These are phyloP conservation scores for Francoa sonchifolia DNA, from an alignment of 441 rosid genomes.

Conservation along the genomic window DNA sequence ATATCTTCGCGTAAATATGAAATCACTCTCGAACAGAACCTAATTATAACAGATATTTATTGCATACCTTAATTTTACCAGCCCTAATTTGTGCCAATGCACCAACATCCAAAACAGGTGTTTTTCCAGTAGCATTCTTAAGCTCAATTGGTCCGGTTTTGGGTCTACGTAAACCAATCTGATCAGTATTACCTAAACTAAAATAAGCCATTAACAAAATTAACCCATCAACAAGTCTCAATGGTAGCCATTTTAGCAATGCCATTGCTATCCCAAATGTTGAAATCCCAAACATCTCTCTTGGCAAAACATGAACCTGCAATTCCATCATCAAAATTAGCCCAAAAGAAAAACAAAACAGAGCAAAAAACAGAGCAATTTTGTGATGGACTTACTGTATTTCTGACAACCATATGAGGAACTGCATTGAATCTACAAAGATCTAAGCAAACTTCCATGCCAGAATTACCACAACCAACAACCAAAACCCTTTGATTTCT, in stretches of 20 bases:
- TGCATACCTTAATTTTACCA: constrained; percentile 55
- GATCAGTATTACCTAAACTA: constrained; percentile 56
- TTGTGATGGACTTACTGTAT: constrained; percentile 37
- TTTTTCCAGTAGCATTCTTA: constrained; percentile 75
- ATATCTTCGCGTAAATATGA: too few relatives aligned
- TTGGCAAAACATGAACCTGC: constrained; percentile 87
- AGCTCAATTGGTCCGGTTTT: constrained; percentile 85
- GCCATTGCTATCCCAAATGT: constrained; percentile 77
- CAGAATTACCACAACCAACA: constrained; percentile 89
- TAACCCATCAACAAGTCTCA: constrained; percentile 53
- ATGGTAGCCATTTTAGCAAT: constrained; percentile 66
- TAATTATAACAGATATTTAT: too few relatives aligned
- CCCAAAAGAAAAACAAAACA: not conserved
- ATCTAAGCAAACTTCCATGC: constrained; percentile 92
- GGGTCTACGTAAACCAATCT: constrained; percentile 70
- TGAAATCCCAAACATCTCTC: constrained; percentile 75
- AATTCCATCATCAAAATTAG: not conserved
- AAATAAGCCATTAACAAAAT: constrained; percentile 38
- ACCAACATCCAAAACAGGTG: constrained; percentile 84
- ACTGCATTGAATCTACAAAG: constrained; percentile 66
- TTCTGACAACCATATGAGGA: constrained; percentile 79
- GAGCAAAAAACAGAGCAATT: not conserved
- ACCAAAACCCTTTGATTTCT: constrained; percentile 54
- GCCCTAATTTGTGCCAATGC: constrained; percentile 57
- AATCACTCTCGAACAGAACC: too few relatives aligned